phyloP scores from a whole-genome alignment of 2,329 filamentous ascomycete genomes.

The Fusarium bactridioides region DNA sequence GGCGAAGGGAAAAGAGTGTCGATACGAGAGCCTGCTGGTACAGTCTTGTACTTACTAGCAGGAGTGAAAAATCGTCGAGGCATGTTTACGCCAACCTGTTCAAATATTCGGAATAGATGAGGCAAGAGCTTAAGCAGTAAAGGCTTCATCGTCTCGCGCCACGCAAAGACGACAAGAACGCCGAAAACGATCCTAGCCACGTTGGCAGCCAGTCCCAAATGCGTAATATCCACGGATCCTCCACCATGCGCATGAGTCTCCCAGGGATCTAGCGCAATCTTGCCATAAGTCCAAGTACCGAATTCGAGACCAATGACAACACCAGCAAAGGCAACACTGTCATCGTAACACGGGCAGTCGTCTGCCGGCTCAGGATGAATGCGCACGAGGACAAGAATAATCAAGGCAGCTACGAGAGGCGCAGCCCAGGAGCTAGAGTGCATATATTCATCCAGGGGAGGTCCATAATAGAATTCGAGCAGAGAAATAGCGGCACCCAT shows the following conservation, averaged over 20 bases:
- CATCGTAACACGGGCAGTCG: conserved; percentile 96
- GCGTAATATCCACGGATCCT: conserved; percentile 70
- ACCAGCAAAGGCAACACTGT: conserved; percentile 91
- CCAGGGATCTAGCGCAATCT: conserved; percentile 57
- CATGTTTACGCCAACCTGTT: conserved; percentile 78
- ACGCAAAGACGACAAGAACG: conserved; percentile 84
- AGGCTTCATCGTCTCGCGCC: conserved; percentile 91
- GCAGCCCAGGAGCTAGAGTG: conserved; percentile 70
- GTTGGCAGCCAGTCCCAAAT: conserved; percentile 71
- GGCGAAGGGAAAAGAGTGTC: conserved; percentile 92
- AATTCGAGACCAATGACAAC: conserved; percentile 86
- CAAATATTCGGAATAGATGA: conserved; percentile 85
- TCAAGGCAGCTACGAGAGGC: conserved; percentile 67
- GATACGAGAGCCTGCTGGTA: conserved; percentile 71
- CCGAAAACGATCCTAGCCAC: conserved; percentile 77
- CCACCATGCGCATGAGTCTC: conserved; percentile 53
- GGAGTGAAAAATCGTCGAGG: conserved; percentile 91
- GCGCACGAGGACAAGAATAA: conserved; percentile 79
- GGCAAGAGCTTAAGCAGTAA: conserved; percentile 79
- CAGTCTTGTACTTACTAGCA: conserved; percentile 87
- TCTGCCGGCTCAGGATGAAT: conserved; percentile 96
- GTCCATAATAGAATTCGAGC: conserved; percentile 67
- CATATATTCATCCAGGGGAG: conserved; percentile 75
- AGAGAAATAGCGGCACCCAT: conserved; percentile 74
- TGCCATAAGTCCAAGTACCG: conserved; percentile 83